These are phyloP conservation scores for Zarea fungicola DNA, from an alignment of 2,329 filamentous ascomycete species.

Conservation along the genomic window DNA sequence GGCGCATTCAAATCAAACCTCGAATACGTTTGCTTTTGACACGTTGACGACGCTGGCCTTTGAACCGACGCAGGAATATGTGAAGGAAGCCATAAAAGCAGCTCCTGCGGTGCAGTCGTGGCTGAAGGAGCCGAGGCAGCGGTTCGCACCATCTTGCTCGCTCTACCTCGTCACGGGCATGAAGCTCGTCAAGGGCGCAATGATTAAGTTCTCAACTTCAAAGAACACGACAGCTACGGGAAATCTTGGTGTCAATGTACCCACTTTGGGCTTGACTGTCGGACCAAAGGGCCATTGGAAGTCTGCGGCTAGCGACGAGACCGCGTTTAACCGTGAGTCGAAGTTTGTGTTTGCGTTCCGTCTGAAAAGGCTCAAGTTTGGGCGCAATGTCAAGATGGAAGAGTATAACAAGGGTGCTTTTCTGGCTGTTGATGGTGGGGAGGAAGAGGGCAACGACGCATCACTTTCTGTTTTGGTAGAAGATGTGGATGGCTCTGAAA, in stretches of 20 bases:
- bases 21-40: conserved; percentile 23
- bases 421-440: background rate
- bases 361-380: background rate
- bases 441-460: background rate
- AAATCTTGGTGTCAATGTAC: background rate
- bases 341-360: background rate
- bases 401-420: background rate
- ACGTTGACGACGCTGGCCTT: conserved; percentile 23
- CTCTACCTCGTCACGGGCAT: conserved; percentile 24
- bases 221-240: conserved; percentile 16
- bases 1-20: conserved; percentile 18
- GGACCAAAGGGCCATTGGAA: background rate
- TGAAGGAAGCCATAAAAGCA: conserved; percentile 22
- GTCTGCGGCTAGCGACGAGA: background rate
- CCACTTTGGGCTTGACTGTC: background rate
- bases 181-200: conserved; percentile 25
- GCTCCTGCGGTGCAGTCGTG: conserved; percentile 22
- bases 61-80: conserved; percentile 23
- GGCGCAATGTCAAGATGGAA: background rate
- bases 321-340: background rate
- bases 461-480: background rate
- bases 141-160: conserved; percentile 17
- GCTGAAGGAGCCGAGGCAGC: conserved; percentile 22
- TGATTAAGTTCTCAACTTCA: conserved; percentile 23
- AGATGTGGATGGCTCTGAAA: background rate